Evolutionary conservation across 345 rosid species (phyloP), one percentile per base, ranked within the genome.

Genomic region (Eucalyptus brandiana): DNA sequence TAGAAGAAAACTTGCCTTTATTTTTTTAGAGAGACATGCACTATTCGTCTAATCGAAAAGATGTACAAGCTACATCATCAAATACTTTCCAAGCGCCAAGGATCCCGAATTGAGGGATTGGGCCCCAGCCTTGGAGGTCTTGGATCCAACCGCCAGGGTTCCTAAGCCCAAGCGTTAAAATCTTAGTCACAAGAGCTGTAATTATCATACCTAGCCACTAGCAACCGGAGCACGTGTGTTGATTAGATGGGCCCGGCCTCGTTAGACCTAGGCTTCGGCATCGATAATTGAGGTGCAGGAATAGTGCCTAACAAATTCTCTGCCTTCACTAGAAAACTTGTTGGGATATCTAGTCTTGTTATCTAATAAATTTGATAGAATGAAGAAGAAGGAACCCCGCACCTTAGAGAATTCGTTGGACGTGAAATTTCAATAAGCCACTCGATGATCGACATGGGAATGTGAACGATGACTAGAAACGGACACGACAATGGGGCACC

Each of bases 191-290:
- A 3, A 60, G 6, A 26, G 67, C 67, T 26, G 67, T 12, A 12
- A 56, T 56, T 56, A 10, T 56, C 62, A 9, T 10, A 28, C 67
- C 67, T 12, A 5, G 67, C 32, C 67, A 28, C 32, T 6, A 60
- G 67, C n/a, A 0, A 60, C 67, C n/a, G 0, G 4, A 60, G 67
- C 32, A 28, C 67, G 15, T 0, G 15, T 60, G 0, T 60, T 12
- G 8, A 60, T 12, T 60, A 6, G 1, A 60, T 28, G 67, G 67
- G 16, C 67, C 16, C 67, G 1, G 17, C 69, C 69, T 60, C 32
- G 32, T 26, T 60, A 60, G 16, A 19, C 3, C 30, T 28, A 12
- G 67, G 67, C n/a, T 60, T 28, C 32, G 14, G n/a, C 0, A 0
- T 12, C 67, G 67, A 26, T 60, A 26, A 60, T 17, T 28, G 7